Evolutionary conservation across 1,284 basidiomycete genomes (phyloP).

Genomic region (Trichosporon sp.): DNA sequence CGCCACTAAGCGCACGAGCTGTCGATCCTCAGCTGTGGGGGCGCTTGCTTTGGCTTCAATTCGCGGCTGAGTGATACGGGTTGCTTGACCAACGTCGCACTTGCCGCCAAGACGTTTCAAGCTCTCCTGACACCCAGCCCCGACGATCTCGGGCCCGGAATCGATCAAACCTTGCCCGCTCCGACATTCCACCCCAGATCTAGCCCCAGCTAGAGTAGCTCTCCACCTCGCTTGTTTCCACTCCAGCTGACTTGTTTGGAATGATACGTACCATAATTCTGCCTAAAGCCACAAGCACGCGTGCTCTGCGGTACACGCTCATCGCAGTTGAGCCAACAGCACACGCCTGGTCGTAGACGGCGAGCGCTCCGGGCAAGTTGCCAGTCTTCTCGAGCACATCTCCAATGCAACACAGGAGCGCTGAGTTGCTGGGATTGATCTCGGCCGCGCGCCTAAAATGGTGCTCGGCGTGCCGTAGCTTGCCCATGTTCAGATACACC

Average conservation of each 20-base stretch:
- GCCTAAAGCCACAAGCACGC: constrained; percentile 74
- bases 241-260: background rate
- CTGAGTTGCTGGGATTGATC: constrained; percentile 86
- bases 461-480: constrained; percentile 82
- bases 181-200: background rate
- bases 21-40: background rate
- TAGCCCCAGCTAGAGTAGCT: too few species aligned
- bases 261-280: constrained; percentile 66
- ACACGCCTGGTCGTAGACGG: constrained; percentile 70
- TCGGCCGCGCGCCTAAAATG: constrained; percentile 83
- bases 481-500: constrained; percentile 86
- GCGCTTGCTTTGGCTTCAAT: background rate
- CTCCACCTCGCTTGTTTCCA: too few species aligned
- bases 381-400: constrained; percentile 78
- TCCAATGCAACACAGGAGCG: constrained; percentile 81
- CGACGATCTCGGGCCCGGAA: background rate
- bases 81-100: too few species aligned
- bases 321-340: constrained; percentile 57
- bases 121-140: background rate
- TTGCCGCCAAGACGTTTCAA: background rate
- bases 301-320: constrained; percentile 81
- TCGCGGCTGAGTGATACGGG: background rate
- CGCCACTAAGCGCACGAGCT: background rate
- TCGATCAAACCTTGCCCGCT: background rate
- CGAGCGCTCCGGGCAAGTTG: constrained; percentile 67